Evolutionary conservation across 2,329 filamentous ascomycete genomes (phyloP).

Genomic region (Chrysoporthe puriensis): DNA sequence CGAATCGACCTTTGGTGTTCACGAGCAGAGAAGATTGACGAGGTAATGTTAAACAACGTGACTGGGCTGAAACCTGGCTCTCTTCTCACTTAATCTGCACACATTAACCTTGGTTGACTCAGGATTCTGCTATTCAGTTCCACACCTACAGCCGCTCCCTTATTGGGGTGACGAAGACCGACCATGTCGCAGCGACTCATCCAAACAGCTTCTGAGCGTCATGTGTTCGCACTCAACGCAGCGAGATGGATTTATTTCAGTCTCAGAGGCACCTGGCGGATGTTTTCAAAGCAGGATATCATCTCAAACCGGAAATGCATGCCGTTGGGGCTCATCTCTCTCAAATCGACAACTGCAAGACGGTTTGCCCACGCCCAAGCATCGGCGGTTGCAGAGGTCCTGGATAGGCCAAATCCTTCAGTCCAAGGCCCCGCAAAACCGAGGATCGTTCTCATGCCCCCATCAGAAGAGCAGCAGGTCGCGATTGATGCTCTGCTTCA

Average conservation of each 20-base stretch:
- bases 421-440: not conserved
- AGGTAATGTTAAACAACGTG: not conserved
- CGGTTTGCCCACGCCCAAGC: not conserved
- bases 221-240: not conserved
- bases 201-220: not conserved
- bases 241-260: not conserved
- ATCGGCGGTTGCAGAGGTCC: not conserved
- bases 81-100: not conserved
- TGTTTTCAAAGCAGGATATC: not conserved
- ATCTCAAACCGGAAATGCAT: not conserved
- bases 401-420: not conserved
- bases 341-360: not conserved
- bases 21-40: not conserved
- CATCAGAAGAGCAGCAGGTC: conserved; percentile 24
- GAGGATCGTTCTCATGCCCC: conserved; percentile 13
- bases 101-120: not conserved
- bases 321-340: too few species aligned
- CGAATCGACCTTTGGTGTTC: not conserved
- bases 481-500: conserved; percentile 19
- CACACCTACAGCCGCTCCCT: not conserved
- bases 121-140: not conserved
- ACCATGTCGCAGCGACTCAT: not conserved
- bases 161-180: not conserved
- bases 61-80: too few species aligned
- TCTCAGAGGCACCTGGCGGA: not conserved